Conservation (phyloP, 2,329 filamentous ascomycete species). For the Fonsecaea pedrosoi region DNA sequence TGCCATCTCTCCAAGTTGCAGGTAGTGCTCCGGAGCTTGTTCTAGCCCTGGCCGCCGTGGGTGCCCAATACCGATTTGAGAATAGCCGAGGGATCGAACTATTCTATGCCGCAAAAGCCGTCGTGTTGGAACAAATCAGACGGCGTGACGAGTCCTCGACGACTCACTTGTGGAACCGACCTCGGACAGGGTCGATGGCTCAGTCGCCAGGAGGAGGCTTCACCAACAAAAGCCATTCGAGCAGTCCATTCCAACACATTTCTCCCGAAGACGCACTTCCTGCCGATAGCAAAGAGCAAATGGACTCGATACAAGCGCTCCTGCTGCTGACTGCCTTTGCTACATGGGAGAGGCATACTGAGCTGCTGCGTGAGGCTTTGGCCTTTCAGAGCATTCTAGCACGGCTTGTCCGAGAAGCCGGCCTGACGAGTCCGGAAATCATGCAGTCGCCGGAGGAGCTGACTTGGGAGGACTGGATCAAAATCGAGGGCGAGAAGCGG, state of each 20-base stretch:
- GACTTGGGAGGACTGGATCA: slow-evolving; percentile 61
- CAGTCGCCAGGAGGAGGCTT: slow-evolving; percentile 51
- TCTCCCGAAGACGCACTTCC: slow-evolving; percentile 34
- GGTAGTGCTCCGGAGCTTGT: slow-evolving; percentile 57
- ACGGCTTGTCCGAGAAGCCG: slow-evolving; percentile 62
- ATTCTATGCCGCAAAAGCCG: slow-evolving; percentile 63
- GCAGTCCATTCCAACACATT: slow-evolving; percentile 52
- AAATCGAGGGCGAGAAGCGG: slow-evolving; percentile 59
- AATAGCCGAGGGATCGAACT: slow-evolving; percentile 61
- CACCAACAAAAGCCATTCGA: slow-evolving; percentile 50
- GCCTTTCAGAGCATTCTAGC: slow-evolving; percentile 64
- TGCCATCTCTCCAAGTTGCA: slow-evolving; percentile 55
- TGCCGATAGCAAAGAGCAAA: slow-evolving; percentile 54
- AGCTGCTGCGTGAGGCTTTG: slow-evolving; percentile 63
- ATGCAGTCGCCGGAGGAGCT: slow-evolving; percentile 47
- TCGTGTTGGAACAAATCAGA: slow-evolving; percentile 60
- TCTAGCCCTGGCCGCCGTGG: slow-evolving; percentile 59
- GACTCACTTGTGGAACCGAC: slow-evolving; percentile 51
- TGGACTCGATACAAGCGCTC: slow-evolving; percentile 59
- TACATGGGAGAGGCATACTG: slow-evolving; percentile 65
- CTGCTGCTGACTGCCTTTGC: slow-evolving; percentile 64
- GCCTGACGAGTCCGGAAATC: slow-evolving; percentile 46
- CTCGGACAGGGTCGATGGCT: slow-evolving; percentile 47
- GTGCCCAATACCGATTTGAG: slow-evolving; percentile 57
- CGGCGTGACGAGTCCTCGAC: slow-evolving; percentile 57